These are phyloP conservation scores for Termitomyces sp. DNA, from an alignment of 768 basidiomycete genomes.

Conservation along the genomic window DNA sequence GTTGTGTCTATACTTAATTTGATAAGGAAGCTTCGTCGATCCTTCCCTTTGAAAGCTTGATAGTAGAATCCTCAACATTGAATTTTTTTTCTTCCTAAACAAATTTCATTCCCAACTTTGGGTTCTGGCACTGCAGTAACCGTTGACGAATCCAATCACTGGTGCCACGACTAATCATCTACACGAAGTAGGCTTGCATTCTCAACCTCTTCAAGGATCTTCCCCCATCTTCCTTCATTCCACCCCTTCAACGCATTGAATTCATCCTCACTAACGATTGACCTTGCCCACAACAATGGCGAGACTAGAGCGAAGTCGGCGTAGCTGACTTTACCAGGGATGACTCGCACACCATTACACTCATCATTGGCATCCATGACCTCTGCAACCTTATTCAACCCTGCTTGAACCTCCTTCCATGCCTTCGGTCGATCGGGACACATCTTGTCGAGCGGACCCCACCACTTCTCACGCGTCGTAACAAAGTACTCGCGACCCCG, in stretches of 20 bases:
- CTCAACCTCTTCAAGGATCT: neutral
- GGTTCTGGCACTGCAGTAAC: too few species aligned
- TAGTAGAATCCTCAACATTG: too few species aligned
- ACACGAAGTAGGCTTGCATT: neutral
- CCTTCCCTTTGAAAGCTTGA: too few species aligned
- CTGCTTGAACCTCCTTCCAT: slow-evolving; percentile 9
- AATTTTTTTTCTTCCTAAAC: too few species aligned
- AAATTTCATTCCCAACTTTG: too few species aligned
- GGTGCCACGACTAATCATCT: neutral
- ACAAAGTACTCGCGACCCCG: slow-evolving; percentile 11
- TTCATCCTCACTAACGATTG: slow-evolving; percentile 4
- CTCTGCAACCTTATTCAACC: slow-evolving; percentile 9
- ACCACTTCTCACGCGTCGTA: slow-evolving; percentile 13
- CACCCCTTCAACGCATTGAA: slow-evolving; percentile 5
- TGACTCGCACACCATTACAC: slow-evolving; percentile 4
- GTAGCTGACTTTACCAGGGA: slow-evolving; percentile 8
- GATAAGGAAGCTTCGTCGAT: too few species aligned
- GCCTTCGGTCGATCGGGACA: slow-evolving; percentile 9
- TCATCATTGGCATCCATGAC: slow-evolving; percentile 11
- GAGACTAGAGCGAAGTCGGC: slow-evolving; percentile 12
- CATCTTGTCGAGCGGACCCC: slow-evolving; percentile 9
- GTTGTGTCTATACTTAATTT: too few species aligned
- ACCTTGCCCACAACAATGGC: slow-evolving; percentile 6
- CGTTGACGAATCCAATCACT: too few species aligned
- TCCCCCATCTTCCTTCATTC: slow-evolving; percentile 14